Percentiles rank a stretch among this genome's conserved stretches.
Evolutionary conservation across 306 rosid genomes (phyloP).

Genomic region (Rosa persica): DNA sequence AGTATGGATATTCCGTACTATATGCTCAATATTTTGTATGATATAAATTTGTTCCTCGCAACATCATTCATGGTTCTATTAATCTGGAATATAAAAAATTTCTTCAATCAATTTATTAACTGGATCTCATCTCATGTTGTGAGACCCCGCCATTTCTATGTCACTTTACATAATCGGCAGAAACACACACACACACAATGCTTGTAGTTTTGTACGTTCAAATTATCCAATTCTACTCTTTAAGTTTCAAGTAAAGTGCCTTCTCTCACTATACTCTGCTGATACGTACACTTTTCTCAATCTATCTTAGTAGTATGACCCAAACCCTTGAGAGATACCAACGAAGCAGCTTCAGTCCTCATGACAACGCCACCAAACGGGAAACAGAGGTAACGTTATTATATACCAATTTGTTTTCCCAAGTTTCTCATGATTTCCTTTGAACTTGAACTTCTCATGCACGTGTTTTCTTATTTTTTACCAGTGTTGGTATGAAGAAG

Average conservation of each 20-base stretch:
- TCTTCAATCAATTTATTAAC: background rate
- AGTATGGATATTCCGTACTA: background rate
- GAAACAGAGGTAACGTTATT: slow-evolving; percentile 61
- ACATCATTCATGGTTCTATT: background rate
- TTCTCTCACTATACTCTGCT: background rate
- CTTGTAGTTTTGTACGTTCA: background rate
- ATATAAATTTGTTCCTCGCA: background rate
- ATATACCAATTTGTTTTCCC: background rate
- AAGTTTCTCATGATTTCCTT: background rate
- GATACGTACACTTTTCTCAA: background rate
- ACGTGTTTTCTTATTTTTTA: background rate
- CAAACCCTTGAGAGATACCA: slow-evolving; percentile 81
- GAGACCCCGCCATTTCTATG: background rate
- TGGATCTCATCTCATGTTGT: background rate
- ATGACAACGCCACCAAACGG: slow-evolving; percentile 42
- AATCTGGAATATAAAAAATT: background rate
- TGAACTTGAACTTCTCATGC: background rate
- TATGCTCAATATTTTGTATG: background rate
- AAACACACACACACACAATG: background rate
- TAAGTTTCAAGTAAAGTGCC: background rate
- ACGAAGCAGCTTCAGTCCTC: slow-evolving; percentile 59
- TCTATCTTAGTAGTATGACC: slow-evolving; percentile 31
- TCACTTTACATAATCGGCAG: too few relatives aligned
- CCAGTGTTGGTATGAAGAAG: slow-evolving; percentile 85
- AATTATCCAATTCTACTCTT: background rate